phyloP scores from a whole-genome alignment of 768 basidiomycete genomes.

The Stropharia rugosoannulata region DNA sequence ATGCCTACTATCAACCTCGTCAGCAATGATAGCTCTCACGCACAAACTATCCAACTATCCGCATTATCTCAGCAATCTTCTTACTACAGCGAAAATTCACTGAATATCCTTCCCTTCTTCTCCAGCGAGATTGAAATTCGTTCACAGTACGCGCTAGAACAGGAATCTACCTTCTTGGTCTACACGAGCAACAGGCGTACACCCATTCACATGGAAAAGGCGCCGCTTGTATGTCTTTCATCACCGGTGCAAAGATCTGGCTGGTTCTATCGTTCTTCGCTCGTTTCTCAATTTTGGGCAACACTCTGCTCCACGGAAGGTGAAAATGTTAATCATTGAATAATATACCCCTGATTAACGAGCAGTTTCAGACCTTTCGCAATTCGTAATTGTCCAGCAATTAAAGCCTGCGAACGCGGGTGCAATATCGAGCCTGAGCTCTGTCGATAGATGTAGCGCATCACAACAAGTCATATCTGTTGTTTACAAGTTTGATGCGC shows the following conservation, averaged over 20 bases:
- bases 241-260: slow-evolving; percentile 22
- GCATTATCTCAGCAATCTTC: slow-evolving; percentile 12
- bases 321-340: slow-evolving; percentile 20
- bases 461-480: slow-evolving; percentile 17
- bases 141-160: slow-evolving; percentile 42
- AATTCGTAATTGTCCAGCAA: slow-evolving; percentile 52
- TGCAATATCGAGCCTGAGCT: not conserved
- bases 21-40: slow-evolving; percentile 14
- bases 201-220: slow-evolving; percentile 46
- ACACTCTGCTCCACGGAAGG: slow-evolving; percentile 42
- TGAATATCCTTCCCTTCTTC: slow-evolving; percentile 12
- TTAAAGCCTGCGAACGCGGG: slow-evolving; percentile 23
- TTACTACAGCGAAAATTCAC: not conserved
- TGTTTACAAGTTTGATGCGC: slow-evolving; percentile 20
- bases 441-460: not conserved
- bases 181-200: slow-evolving; percentile 33
- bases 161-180: slow-evolving; percentile 45
- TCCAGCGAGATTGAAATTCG: slow-evolving; percentile 39
- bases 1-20: slow-evolving; percentile 20
- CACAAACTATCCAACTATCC: slow-evolving; percentile 18
- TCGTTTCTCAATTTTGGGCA: slow-evolving; percentile 53
- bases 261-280: slow-evolving; percentile 42
- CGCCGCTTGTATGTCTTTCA: slow-evolving; percentile 24
- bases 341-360: not conserved
- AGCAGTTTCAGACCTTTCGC: slow-evolving; percentile 41